Percentiles rank a stretch among this genome's conserved stretches.
These are phyloP conservation scores for Arthrobotrys sphaeroides DNA, from an alignment of 2,329 filamentous ascomycete genomes.

Conservation along the genomic window DNA sequence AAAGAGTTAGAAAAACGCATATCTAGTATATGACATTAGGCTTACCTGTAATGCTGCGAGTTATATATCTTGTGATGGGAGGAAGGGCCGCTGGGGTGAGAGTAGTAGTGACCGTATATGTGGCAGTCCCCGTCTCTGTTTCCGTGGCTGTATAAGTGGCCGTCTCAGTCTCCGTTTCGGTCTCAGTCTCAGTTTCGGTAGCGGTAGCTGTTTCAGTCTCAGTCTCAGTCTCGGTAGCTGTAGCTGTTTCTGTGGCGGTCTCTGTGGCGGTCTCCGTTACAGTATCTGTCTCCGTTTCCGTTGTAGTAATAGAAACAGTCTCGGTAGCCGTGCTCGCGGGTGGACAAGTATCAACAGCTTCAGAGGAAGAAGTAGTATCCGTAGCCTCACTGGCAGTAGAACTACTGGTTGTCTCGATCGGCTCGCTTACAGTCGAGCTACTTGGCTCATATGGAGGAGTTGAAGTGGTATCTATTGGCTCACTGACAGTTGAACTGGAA, in stretches of 20 bases:
- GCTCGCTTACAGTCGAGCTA: conserved; percentile 28
- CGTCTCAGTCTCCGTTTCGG: background rate
- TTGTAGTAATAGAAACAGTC: background rate
- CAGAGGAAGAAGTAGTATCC: conserved; percentile 11
- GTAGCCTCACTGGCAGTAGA: conserved; percentile 20
- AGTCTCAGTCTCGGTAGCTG: background rate
- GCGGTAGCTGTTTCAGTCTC: background rate
- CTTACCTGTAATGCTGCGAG: conserved; percentile 36
- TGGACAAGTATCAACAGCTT: conserved; percentile 25
- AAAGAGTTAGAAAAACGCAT: background rate
- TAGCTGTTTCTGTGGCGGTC: background rate
- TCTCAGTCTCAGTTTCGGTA: background rate
- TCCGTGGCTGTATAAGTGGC: conserved; percentile 2
- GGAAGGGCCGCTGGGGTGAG: conserved; percentile 22
- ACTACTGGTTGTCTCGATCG: conserved; percentile 26
- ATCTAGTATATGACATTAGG: background rate
- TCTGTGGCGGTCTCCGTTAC: background rate
- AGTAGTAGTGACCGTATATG: background rate
- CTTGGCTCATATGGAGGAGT: background rate
- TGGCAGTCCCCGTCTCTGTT: background rate
- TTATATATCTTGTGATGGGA: conserved; percentile 31
- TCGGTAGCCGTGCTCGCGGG: conserved; percentile 3
- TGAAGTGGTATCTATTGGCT: conserved; percentile 6
- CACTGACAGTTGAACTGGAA: conserved; percentile 21
- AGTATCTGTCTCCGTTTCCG: background rate